These are phyloP conservation scores for Phytophthora citricola DNA, from an alignment of 352 stramenopile genomes.

Conservation along the genomic window DNA sequence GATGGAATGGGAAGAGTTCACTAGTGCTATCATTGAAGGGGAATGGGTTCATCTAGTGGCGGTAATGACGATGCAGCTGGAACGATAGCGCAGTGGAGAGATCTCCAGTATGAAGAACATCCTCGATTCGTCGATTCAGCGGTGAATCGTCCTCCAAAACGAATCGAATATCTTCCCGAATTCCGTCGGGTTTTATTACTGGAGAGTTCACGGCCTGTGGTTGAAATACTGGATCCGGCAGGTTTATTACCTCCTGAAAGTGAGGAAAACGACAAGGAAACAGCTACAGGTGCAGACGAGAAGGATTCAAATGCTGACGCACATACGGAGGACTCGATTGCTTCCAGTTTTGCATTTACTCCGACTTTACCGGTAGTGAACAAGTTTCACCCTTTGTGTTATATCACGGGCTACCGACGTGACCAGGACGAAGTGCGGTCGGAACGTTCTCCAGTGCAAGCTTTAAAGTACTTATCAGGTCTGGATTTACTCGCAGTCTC, in stretches of 20 bases:
- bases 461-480: slow-evolving; percentile 66
- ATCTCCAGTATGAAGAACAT: slow-evolving; percentile 82
- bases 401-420: slow-evolving; percentile 68
- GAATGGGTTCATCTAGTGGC: slow-evolving; percentile 54
- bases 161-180: slow-evolving; percentile 62
- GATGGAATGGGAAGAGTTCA: slow-evolving; percentile 90
- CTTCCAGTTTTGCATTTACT: slow-evolving; percentile 32
- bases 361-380: slow-evolving; percentile 60
- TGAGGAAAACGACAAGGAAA: slow-evolving; percentile 33
- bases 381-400: slow-evolving; percentile 80
- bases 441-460: slow-evolving; percentile 79
- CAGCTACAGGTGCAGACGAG: neutral
- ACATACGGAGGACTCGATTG: slow-evolving; percentile 14
- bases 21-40: slow-evolving; percentile 82
- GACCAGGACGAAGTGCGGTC: slow-evolving; percentile 82
- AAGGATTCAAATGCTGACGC: neutral
- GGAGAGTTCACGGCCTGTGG: slow-evolving; percentile 67
- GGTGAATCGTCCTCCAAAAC: slow-evolving; percentile 67
- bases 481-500: slow-evolving; percentile 76
- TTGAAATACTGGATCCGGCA: slow-evolving; percentile 68
- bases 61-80: slow-evolving; percentile 36
- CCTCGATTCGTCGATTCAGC: slow-evolving; percentile 48
- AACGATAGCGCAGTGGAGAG: slow-evolving; percentile 54
- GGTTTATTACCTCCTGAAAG: slow-evolving; percentile 46
- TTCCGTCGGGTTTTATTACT: slow-evolving; percentile 68